Evolutionary conservation across 352 stramenopile species (phyloP).

Genomic region (Globisporangium lucens): DNA sequence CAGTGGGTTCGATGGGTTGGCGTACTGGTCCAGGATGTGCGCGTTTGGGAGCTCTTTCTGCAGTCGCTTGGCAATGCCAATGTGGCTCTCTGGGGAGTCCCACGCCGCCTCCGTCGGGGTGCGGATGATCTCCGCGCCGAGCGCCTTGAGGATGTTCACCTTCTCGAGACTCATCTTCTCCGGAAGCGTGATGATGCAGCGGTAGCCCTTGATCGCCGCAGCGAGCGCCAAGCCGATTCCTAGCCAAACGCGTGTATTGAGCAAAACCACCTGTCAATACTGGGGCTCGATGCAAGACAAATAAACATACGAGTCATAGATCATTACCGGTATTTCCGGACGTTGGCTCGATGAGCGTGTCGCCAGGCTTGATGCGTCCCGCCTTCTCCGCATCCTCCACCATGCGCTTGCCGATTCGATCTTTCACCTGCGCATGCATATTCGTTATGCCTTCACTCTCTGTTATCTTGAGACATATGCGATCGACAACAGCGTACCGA

Average conservation of each 20-base stretch:
- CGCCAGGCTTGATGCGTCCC: constrained; percentile 85
- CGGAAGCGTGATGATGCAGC: constrained; percentile 90
- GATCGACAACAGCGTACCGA: constrained; percentile 28
- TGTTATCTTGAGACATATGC: too few species aligned
- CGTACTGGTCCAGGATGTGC: constrained; percentile 96
- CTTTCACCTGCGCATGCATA: constrained; percentile 49
- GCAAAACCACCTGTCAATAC: not conserved
- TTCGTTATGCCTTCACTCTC: not conserved
- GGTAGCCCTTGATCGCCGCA: constrained; percentile 96
- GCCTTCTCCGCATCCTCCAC: constrained; percentile 87
- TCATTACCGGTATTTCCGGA: constrained; percentile 90
- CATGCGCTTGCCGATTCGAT: constrained; percentile 84
- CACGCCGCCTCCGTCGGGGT: constrained; percentile 95
- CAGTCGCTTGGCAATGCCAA: constrained; percentile 91
- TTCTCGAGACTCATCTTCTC: constrained; percentile 98
- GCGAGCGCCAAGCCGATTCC: constrained; percentile 96
- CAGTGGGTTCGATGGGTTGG: constrained; percentile 95
- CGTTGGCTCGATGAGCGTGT: constrained; percentile 96
- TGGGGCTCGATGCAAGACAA: not conserved
- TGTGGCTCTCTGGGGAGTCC: constrained; percentile 94
- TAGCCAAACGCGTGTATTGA: not conserved
- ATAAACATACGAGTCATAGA: not conserved
- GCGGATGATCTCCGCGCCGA: constrained; percentile 95
- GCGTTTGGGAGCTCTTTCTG: constrained; percentile 94
- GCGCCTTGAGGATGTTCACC: constrained; percentile 94